These are phyloP conservation scores for Saussurea involucrata DNA, from an alignment of 129 eudicot genomes.

Conservation along the genomic window DNA sequence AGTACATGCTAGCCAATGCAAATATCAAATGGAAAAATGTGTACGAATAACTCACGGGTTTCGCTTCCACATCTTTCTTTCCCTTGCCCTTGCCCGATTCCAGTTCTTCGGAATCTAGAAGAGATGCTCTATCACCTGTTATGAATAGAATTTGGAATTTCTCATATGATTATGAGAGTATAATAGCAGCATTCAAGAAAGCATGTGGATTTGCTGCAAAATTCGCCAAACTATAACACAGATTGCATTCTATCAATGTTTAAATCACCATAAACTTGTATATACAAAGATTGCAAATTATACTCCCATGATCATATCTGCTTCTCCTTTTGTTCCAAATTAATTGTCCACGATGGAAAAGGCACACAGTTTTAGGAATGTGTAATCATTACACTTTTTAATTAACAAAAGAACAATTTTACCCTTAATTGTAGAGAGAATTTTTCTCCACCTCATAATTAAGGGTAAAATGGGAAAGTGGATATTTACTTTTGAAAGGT, in stretches of 20 bases:
- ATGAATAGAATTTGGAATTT: not conserved
- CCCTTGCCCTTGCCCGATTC: conserved; percentile 69
- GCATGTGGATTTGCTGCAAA: not conserved
- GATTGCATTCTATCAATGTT: not conserved
- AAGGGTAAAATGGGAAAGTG: too few species aligned
- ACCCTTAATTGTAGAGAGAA: too few species aligned
- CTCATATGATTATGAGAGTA: not conserved
- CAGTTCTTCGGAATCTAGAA: conserved; percentile 64
- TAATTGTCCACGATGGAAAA: too few species aligned
- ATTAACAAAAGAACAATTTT: too few species aligned
- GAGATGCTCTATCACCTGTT: conserved; percentile 59
- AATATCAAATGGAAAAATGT: conserved; percentile 91
- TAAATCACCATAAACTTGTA: not conserved
- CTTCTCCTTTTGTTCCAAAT: too few species aligned
- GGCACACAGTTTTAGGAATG: too few species aligned
- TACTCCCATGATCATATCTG: not conserved
- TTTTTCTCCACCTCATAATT: too few species aligned
- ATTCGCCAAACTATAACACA: not conserved
- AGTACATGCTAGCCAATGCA: conserved; percentile 98
- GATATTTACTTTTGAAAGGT: too few species aligned
- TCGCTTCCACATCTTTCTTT: conserved; percentile 48
- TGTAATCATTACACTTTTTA: too few species aligned
- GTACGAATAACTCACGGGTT: conserved; percentile 84
- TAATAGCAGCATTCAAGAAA: not conserved
- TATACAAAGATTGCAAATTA: not conserved